Percentiles rank a stretch among this genome's conserved stretches.
Evolutionary conservation across 257 asterid species (phyloP).

Genomic region (Handroanthus guayacan): DNA sequence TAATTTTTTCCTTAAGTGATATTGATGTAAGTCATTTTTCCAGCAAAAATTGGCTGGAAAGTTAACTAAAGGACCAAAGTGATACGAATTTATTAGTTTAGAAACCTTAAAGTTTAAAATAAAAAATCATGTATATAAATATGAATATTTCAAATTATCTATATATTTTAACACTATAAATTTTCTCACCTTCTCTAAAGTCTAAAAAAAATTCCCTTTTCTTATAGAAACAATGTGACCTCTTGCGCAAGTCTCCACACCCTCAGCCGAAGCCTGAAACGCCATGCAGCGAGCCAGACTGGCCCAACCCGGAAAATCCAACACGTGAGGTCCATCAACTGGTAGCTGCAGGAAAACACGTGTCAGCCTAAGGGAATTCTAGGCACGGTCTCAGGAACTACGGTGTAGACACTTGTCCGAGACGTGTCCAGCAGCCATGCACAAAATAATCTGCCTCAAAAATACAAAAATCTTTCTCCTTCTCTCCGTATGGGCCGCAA

Average conservation of each 20-base stretch:
- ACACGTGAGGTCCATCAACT: constrained; percentile 15
- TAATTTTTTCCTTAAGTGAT: too few species aligned
- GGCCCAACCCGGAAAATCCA: constrained; percentile 22
- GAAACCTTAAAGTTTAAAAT: too few species aligned
- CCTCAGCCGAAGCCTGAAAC: background rate
- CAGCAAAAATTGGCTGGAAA: too few species aligned
- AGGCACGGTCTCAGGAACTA: constrained; percentile 10
- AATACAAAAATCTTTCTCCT: background rate
- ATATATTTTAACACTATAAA: too few species aligned
- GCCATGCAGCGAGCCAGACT: background rate
- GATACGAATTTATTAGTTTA: too few species aligned
- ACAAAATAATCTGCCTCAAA: constrained; percentile 12
- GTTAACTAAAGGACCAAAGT: too few species aligned
- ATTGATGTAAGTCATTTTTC: too few species aligned
- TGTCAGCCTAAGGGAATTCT: constrained; percentile 31
- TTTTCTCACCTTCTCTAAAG: too few species aligned
- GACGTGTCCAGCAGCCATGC: constrained; percentile 53
- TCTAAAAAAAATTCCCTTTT: too few species aligned
- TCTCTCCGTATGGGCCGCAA: constrained; percentile 12
- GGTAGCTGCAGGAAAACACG: constrained; percentile 42
- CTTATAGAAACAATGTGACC: too few species aligned
- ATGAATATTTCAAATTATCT: too few species aligned
- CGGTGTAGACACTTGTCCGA: constrained; percentile 44
- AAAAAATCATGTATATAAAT: too few species aligned
- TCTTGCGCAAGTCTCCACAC: background rate